phyloP scores from a whole-genome alignment of 352 stramenopile species.

The Phytophthora pini region DNA sequence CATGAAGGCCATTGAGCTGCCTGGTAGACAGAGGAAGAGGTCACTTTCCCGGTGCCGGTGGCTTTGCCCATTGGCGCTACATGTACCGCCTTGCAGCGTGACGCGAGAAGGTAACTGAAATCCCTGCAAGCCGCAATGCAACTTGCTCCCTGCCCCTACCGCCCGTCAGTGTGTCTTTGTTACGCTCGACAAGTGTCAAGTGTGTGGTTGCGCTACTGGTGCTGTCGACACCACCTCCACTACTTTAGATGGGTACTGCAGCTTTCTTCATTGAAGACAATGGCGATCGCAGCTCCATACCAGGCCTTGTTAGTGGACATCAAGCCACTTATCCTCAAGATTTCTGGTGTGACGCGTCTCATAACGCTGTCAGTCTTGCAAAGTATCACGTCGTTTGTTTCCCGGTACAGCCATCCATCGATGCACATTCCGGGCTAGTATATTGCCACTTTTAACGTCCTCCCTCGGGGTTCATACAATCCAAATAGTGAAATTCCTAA shows the following conservation, averaged over 20 bases:
- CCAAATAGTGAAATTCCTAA: conserved; percentile 29
- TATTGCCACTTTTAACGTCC: conserved; percentile 13
- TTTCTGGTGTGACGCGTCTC: conserved; percentile 4
- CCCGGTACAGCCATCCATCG: no score
- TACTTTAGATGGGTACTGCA: conserved; percentile 3
- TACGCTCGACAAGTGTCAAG: conserved; percentile 5
- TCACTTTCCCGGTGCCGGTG: conserved; percentile 5
- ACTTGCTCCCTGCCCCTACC: background rate
- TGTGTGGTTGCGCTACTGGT: conserved; percentile 1
- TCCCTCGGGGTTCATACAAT: conserved; percentile 29
- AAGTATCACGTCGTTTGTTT: background rate
- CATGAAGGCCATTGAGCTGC: background rate
- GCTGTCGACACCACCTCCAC: background rate
- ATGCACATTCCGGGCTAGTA: conserved; percentile 6
- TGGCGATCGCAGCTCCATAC: conserved; percentile 16
- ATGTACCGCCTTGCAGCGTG: no score
- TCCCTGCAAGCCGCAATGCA: no score
- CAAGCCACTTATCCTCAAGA: conserved; percentile 16
- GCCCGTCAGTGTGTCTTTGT: conserved; percentile 22
- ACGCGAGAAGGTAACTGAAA: no score
- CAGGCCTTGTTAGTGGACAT: conserved; percentile 2
- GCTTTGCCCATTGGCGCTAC: background rate
- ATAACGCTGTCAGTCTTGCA: conserved; percentile 1
- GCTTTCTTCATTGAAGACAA: conserved; percentile 21
- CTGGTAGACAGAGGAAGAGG: no score